phyloP scores from a whole-genome alignment of 2,329 filamentous ascomycete species.

The Furcasterigmium sp. region DNA sequence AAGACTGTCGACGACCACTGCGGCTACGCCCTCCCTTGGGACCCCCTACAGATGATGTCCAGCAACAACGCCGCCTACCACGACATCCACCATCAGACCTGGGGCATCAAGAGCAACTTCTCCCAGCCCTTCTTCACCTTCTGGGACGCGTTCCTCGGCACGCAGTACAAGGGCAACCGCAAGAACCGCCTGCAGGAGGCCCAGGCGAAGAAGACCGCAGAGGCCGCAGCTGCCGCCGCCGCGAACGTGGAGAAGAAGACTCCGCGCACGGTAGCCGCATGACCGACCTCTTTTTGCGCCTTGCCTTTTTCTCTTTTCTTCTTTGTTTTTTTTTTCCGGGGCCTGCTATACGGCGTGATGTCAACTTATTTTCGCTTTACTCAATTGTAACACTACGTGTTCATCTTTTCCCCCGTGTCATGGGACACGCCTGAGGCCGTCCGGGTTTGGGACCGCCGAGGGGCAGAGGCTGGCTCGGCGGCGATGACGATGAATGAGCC shows the following conservation, averaged over 20 bases:
- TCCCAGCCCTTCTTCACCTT: conserved; percentile 92
- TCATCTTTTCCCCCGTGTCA: not conserved
- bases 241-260: not conserved
- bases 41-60: conserved; percentile 85
- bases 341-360: conserved; percentile 1
- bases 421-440: not conserved
- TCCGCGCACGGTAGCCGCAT: conserved; percentile 3
- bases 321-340: not conserved
- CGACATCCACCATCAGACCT: conserved; percentile 97
- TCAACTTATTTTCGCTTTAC: conserved; percentile 4
- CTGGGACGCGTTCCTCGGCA: conserved; percentile 81
- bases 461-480: conserved; percentile 1
- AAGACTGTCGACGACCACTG: conserved; percentile 99
- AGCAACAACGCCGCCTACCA: conserved; percentile 96
- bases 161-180: conserved; percentile 70
- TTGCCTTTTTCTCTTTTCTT: not conserved
- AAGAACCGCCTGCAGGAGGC: conserved; percentile 7
- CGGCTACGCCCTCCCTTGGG: conserved; percentile 92
- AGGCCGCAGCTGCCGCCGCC: conserved; percentile 7
- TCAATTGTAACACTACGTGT: conserved; percentile 1
- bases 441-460: not conserved
- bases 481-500: not conserved
- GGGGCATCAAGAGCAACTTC: conserved; percentile 97
- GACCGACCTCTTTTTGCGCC: not conserved
- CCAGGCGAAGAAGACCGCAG: conserved; percentile 2